Conservation (phyloP, 495 filamentous ascomycete species). For the Penicillium chermesinum region DNA sequence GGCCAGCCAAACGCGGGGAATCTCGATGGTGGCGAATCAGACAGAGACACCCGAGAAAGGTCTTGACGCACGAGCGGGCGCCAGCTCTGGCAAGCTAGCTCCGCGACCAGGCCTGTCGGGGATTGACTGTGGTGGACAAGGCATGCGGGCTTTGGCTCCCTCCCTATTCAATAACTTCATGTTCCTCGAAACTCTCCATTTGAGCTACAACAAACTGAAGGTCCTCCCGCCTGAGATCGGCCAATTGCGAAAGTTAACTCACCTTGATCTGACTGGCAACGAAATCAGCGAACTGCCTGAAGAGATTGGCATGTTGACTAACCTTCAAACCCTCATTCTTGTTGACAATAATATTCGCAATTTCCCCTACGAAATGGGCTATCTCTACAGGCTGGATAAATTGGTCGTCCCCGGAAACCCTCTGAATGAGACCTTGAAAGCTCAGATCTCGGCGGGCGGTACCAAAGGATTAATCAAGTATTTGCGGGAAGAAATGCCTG, state of each 20-base stretch:
- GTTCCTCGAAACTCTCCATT: constrained; percentile 84
- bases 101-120: constrained; percentile 82
- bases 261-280: constrained; percentile 86
- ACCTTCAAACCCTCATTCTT: constrained; percentile 68
- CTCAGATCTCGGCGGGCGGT: constrained; percentile 75
- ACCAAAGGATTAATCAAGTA: constrained; percentile 78
- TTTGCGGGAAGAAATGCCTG: constrained; percentile 74
- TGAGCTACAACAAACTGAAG: constrained; percentile 84
- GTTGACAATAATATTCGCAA: constrained; percentile 84
- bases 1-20: constrained; percentile 57
- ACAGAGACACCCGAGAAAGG: constrained; percentile 57
- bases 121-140: constrained; percentile 90
- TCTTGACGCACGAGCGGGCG: constrained; percentile 56
- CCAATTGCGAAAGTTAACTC: constrained; percentile 65
- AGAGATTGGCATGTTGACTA: constrained; percentile 94
- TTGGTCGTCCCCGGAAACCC: constrained; percentile 92
- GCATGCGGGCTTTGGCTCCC: constrained; percentile 70
- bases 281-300: constrained; percentile 75
- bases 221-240: constrained; percentile 73
- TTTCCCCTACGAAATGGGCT: constrained; percentile 82
- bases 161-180: constrained; percentile 72
- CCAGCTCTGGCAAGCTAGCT: constrained; percentile 49
- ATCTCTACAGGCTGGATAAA: constrained; percentile 77
- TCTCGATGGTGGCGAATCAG: constrained; percentile 50
- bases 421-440: constrained; percentile 63